Conservation (phyloP, 2,329 filamentous ascomycete species). For the Catunica adiposa region DNA sequence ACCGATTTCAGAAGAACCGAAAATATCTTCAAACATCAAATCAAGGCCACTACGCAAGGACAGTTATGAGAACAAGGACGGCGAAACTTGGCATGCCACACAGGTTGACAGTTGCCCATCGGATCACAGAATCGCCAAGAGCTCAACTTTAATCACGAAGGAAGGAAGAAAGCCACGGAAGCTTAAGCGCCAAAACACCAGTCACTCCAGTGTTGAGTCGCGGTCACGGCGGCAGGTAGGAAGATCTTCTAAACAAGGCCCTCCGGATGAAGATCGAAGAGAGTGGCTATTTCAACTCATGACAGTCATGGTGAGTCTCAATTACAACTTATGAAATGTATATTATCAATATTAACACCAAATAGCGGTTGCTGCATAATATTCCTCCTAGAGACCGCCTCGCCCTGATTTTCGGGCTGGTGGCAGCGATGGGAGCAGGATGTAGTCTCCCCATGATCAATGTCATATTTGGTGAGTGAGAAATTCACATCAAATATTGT, state of each 20-base stretch:
- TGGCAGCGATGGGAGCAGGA: conserved; percentile 13
- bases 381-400: conserved; percentile 9
- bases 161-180: neutral
- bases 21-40: neutral
- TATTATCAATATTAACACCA: neutral
- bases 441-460: conserved; percentile 22
- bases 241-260: neutral
- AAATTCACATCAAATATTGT: neutral
- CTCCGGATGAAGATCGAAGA: neutral
- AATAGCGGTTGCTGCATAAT: conserved; percentile 13
- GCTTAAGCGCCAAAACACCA: conserved; percentile 1
- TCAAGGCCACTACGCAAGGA: neutral
- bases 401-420: conserved; percentile 4
- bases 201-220: neutral
- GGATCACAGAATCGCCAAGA: neutral
- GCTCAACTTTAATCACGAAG: neutral
- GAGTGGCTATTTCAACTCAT: conserved; percentile 1
- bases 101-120: neutral
- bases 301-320: conserved; percentile 6
- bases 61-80: neutral
- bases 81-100: neutral
- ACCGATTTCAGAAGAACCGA: conserved; percentile 9
- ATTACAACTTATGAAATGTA: neutral
- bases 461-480: conserved; percentile 21
- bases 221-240: neutral